phyloP scores from a whole-genome alignment of 2,329 filamentous ascomycete species.

The Fusarium domesticum region DNA sequence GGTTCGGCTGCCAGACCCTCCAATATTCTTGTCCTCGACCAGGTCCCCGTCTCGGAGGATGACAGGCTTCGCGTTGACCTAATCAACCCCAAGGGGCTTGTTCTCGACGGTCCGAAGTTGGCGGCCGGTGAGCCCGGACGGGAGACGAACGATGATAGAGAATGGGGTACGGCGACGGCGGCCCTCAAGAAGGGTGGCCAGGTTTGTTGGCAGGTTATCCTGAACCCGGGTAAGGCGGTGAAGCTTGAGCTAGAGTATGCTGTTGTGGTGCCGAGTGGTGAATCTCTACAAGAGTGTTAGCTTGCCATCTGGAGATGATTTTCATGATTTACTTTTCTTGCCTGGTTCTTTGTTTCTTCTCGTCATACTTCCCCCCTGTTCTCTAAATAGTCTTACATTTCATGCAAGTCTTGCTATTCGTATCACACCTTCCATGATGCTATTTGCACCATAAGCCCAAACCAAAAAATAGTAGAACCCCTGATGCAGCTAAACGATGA shows the following conservation, averaged over 20 bases:
- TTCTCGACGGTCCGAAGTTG: constrained; percentile 37
- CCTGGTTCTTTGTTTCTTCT: too few species aligned
- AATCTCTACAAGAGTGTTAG: constrained; percentile 32
- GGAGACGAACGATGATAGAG: constrained; percentile 30
- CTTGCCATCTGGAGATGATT: too few species aligned
- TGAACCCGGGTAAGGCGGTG: constrained; percentile 56
- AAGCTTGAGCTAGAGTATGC: constrained; percentile 61
- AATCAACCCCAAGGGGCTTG: constrained; percentile 47
- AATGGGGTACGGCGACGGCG: constrained; percentile 55
- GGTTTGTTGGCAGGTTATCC: constrained; percentile 55
- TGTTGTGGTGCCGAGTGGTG: constrained; percentile 52
- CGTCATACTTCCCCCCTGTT: too few species aligned
- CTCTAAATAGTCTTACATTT: too few species aligned
- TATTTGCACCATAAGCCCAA: too few species aligned
- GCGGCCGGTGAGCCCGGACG: constrained; percentile 33
- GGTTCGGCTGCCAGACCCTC: constrained; percentile 37
- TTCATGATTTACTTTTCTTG: too few species aligned
- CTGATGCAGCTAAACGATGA: too few species aligned
- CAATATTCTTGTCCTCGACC: constrained; percentile 54
- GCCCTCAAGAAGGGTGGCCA: constrained; percentile 56
- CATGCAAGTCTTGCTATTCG: too few species aligned
- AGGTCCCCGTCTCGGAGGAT: constrained; percentile 61
- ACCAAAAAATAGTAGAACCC: too few species aligned
- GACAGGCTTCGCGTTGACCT: constrained; percentile 54
- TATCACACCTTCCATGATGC: too few species aligned